Conservation (phyloP, 2,329 filamentous ascomycete species). For the Blumeria hordei region DNA sequence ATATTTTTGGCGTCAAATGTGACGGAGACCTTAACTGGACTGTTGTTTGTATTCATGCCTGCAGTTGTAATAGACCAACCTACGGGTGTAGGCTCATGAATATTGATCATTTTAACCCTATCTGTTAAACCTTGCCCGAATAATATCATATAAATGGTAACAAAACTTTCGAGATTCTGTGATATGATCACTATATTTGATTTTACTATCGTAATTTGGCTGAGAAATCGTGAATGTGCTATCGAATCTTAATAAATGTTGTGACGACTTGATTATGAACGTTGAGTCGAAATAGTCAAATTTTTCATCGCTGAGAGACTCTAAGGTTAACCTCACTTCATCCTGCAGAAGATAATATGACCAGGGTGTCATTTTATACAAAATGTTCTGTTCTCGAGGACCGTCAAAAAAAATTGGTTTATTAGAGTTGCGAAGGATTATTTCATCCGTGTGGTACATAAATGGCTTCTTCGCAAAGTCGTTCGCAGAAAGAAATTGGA, state of each 20-base stretch:
- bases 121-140: constrained; percentile 51
- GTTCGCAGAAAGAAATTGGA: constrained; percentile 63
- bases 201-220: neutral
- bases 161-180: constrained; percentile 17
- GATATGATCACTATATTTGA: constrained; percentile 11
- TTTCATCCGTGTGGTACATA: constrained; percentile 20
- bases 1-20: constrained; percentile 50
- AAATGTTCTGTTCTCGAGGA: constrained; percentile 47
- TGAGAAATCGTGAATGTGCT: constrained; percentile 16
- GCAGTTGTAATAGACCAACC: constrained; percentile 24
- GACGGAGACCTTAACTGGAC: constrained; percentile 36
- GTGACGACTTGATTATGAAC: constrained; percentile 44
- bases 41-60: constrained; percentile 13
- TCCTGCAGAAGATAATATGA: constrained; percentile 51
- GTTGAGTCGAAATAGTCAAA: constrained; percentile 64
- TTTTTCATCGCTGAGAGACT: constrained; percentile 40
- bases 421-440: constrained; percentile 20
- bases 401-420: constrained; percentile 60
- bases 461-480: constrained; percentile 48
- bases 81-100: constrained; percentile 20
- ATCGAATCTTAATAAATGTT: constrained; percentile 31
- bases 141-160: constrained; percentile 33
- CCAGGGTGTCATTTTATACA: constrained; percentile 79
- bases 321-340: constrained; percentile 50
- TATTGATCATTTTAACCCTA: constrained; percentile 42